Evolutionary conservation across 805 yeast species (phyloP), one percentile per base, ranked within the genome.

Genomic region (Zygotorulaspora chibaensis): DNA sequence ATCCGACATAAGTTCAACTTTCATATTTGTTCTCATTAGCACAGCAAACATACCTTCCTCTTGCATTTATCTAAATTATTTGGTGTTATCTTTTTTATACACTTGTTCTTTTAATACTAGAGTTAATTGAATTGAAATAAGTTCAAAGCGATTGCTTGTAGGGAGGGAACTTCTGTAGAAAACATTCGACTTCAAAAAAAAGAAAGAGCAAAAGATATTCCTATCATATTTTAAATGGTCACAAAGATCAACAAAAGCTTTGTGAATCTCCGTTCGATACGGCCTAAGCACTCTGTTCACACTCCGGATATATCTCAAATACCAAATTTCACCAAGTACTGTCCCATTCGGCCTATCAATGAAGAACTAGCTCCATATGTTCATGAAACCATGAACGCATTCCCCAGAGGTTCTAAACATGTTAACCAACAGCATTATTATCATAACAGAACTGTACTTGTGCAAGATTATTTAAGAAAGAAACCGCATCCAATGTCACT

Each of bases 401-500:
- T 62, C 46, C 75, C 74, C 0, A 47, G 58, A 7, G 64, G 67
- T 35, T 76, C 81, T 1, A 61, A 68, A 26, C 72, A 77, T 53
- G 68, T 79, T 37, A 78, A 74, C 45, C 74, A 75, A 18, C 90
- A 87, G 59, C 97, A 89, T 61, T 91, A 86, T 65, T 91, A 87
- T 61, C 97, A 89, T 35, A 63, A 63, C 29, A 48, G 56, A 17
- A 59, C 53, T n/a, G 58, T 62, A 1, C 20, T 63, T 27, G 42
- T 61, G 15, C 47, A 57, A 23, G 57, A 59, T 35, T 63, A 61
- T 46, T 46, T 58, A 35, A 71, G 76, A 40, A 77, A 80, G 52
- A 61, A 69, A n/a, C 90, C 96, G 0, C 88, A 87, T 62, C 96
- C 98, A 0, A 95, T 91, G 17, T 83, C 96, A 1, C 65, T 93